Evolutionary conservation across 805 yeast genomes (phyloP), one percentile per base, ranked within the genome.

Genomic region (Yamadazyma nakazawae): DNA sequence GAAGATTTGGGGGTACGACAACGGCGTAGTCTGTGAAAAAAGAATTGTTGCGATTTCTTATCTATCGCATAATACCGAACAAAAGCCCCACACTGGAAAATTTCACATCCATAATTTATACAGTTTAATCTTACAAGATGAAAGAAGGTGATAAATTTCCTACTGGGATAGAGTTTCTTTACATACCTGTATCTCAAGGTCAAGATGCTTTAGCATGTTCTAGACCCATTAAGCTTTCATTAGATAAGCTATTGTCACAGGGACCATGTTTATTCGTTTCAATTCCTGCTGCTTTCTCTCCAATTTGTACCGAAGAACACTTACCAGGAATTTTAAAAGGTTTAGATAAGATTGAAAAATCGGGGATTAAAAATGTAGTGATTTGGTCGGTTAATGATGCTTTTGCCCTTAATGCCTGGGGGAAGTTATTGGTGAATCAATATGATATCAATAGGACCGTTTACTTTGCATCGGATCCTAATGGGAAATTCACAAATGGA

Each of bases 241-340:
- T 72, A 43, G 74, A 69, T 56, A 59, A 60, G 25, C 51, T 69
- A 43, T 26, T 69, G 21, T 58, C 50, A 38, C 54, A 64, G 40
- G 52, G 51, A 19, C 62, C 60, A 37, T 56, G 67, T 5, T 55
- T 69, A 40, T 53, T 70, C 40, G 71, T 72, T 17, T 56, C 74
- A 10, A 74, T 70, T 25, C 77, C 77, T 7, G 75, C 73, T 24
- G 72, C 74, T 1, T 70, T 70, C 57, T 68, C 75, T 8, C 75
- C 76, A n/a, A 61, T 72, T 2, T 72, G 77, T 50, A 70, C 75
- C 19, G 76, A 68, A 52, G 61, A 65, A 53, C 77, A 72, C 57
- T 61, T 72, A 40, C 77, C 77, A 5, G 70, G 67, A 16, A 63
- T 56, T 52, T 60, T 72, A 51, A 39, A 49, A 18, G 55, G 68